A percentile compares a stretch with the other conserved stretches of the same genome.
These are phyloP conservation scores for Corniculantispora saksenae DNA, from an alignment of 2,329 filamentous ascomycete species.

Conservation along the genomic window DNA sequence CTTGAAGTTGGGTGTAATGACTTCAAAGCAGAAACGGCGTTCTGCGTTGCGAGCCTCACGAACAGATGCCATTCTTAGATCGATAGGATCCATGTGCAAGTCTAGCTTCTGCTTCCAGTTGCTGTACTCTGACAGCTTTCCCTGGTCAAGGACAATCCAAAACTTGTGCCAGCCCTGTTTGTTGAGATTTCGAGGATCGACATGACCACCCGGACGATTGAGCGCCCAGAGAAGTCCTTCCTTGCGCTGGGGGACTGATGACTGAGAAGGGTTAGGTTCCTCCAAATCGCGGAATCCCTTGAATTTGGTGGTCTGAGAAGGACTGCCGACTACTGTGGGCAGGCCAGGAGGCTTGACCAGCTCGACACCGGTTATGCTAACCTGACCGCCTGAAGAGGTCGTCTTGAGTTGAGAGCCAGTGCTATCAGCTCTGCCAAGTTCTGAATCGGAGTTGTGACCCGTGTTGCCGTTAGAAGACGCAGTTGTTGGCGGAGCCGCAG, in stretches of 20 bases:
- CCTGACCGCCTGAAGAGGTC: slow-evolving; percentile 46
- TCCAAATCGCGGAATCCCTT: slow-evolving; percentile 92
- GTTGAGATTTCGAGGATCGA: slow-evolving; percentile 91
- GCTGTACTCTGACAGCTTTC: slow-evolving; percentile 95
- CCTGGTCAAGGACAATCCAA: slow-evolving; percentile 97
- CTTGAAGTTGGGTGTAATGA: slow-evolving; percentile 95
- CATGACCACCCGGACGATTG: slow-evolving; percentile 88
- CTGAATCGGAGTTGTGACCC: slow-evolving; percentile 61
- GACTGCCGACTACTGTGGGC: slow-evolving; percentile 50
- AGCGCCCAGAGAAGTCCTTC: slow-evolving; percentile 94
- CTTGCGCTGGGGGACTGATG: slow-evolving; percentile 68
- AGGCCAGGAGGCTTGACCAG: slow-evolving; percentile 60
- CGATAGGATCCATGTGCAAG: slow-evolving; percentile 96
- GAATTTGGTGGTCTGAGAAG: slow-evolving; percentile 64
- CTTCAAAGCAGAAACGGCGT: slow-evolving; percentile 94
- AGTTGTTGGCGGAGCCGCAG: slow-evolving; percentile 34
- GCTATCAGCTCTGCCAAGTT: slow-evolving; percentile 73
- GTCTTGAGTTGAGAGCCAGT: slow-evolving; percentile 67
- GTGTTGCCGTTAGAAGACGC: slow-evolving; percentile 46
- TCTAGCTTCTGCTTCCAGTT: slow-evolving; percentile 99
- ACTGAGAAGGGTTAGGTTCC: slow-evolving; percentile 67
- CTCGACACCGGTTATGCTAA: slow-evolving; percentile 41
- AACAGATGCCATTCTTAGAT: slow-evolving; percentile 94
- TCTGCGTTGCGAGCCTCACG: slow-evolving; percentile 94
- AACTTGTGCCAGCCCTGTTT: slow-evolving; percentile 99